A percentile compares a stretch with the other conserved stretches of the same genome.
Evolutionary conservation across 225 moss, liverwort and hornwort genomes (phyloP).

Genomic region (Thuidium tamariscinum): DNA sequence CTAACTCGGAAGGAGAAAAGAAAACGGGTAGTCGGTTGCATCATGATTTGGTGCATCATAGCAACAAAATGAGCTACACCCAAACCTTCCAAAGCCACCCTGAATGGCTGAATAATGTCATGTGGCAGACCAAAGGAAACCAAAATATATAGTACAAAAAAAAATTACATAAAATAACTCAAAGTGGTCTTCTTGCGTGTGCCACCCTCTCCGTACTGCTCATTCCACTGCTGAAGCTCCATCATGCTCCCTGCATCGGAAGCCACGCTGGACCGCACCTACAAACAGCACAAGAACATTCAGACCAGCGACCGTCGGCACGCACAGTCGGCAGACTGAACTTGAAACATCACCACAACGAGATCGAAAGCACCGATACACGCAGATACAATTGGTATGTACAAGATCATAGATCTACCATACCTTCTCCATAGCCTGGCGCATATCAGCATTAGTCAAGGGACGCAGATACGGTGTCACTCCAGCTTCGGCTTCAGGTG

Average conservation of each 20-base stretch:
- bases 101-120: not conserved
- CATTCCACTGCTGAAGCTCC: conserved; percentile 59
- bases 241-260: conserved; percentile 51
- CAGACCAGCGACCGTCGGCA: not conserved
- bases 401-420: not conserved
- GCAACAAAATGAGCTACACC: not conserved
- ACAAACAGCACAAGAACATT: not conserved
- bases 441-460: conserved; percentile 76
- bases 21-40: not conserved
- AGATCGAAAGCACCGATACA: not conserved
- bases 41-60: not conserved
- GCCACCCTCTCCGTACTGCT: conserved; percentile 55
- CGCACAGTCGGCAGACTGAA: not conserved
- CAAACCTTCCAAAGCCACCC: not conserved
- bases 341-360: not conserved
- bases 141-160: not conserved
- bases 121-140: not conserved
- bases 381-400: not conserved
- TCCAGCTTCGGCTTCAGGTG: conserved; percentile 59
- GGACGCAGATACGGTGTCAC: conserved; percentile 79
- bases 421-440: conserved; percentile 96
- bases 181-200: conserved; percentile 47
- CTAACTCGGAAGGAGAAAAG: not conserved
- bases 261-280: conserved; percentile 51
- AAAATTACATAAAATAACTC: conserved; percentile 51